Evolutionary conservation across 352 stramenopile genomes (phyloP).

Genomic region (Pythium biforme): DNA sequence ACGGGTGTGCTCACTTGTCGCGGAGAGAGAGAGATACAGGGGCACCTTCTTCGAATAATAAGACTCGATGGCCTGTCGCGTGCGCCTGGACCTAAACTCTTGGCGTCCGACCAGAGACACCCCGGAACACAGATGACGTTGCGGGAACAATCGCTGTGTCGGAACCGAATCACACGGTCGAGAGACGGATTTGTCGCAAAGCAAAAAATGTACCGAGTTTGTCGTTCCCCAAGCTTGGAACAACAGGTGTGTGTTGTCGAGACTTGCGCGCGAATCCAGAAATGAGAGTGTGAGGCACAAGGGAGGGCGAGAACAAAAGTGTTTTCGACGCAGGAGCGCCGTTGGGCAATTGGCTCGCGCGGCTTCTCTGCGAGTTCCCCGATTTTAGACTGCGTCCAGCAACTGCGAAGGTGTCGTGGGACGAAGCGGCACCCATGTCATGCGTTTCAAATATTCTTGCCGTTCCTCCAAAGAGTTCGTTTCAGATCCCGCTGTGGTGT

Average conservation of each 20-base stretch:
- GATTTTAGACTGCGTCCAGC: slow-evolving; percentile 3
- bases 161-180: not conserved
- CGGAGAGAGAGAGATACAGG: slow-evolving; percentile 2
- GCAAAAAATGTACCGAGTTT: slow-evolving; percentile 1
- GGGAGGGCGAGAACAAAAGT: not conserved
- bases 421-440: not conserved
- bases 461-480: not conserved
- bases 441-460: slow-evolving; percentile 9
- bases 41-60: not conserved
- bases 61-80: slow-evolving; percentile 15
- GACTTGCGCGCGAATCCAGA: not conserved
- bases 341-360: not conserved
- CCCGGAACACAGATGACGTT: slow-evolving; percentile 22
- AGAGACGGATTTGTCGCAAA: not conserved
- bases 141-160: slow-evolving; percentile 15
- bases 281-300: not conserved
- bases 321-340: not conserved
- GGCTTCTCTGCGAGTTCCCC: slow-evolving; percentile 6
- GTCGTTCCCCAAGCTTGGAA: not conserved
- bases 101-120: slow-evolving; percentile 25
- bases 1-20: not conserved
- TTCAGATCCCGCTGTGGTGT: not conserved
- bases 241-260: not conserved
- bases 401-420: not conserved
- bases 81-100: slow-evolving; percentile 9